Conservation (phyloP, 345 rosid genomes). For the Hibiscus tridactylites region DNA sequence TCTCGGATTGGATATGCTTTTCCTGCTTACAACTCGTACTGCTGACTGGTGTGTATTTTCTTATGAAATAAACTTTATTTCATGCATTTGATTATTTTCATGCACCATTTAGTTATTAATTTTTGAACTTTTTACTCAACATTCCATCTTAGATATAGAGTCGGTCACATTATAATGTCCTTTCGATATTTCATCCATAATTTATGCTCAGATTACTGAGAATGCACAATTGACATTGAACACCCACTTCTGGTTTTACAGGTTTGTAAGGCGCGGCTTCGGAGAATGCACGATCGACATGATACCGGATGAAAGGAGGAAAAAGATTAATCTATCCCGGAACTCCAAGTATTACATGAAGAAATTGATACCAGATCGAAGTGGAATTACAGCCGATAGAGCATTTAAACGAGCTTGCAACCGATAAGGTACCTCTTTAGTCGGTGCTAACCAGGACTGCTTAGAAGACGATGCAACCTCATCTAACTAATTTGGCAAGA, state of each 20-base stretch:
- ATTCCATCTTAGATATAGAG: not conserved
- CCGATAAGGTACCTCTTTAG: too few species aligned
- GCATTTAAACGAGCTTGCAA: slow-evolving; percentile 16
- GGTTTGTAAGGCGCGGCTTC: slow-evolving; percentile 85
- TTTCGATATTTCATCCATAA: not conserved
- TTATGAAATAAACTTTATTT: not conserved
- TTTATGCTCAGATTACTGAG: not conserved
- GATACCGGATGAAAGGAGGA: slow-evolving; percentile 63
- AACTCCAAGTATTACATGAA: slow-evolving; percentile 79
- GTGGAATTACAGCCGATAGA: slow-evolving; percentile 46
- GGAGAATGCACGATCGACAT: slow-evolving; percentile 47
- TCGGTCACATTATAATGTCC: not conserved
- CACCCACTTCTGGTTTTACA: slow-evolving; percentile 14
- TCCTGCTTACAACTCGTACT: slow-evolving; percentile 84
- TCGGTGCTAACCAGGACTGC: too few species aligned
- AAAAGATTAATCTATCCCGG: slow-evolving; percentile 66
- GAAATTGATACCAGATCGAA: slow-evolving; percentile 58
- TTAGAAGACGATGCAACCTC: too few species aligned
- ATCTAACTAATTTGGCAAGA: not conserved
- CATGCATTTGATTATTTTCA: not conserved
- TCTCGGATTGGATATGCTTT: slow-evolving; percentile 64
- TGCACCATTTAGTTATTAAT: not conserved
- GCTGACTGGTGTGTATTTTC: slow-evolving; percentile 64
- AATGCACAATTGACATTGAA: not conserved
- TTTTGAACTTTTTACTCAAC: not conserved